Base-by-base conservation (phyloP, 768 basidiomycete species). In the Amanita fuliginea region DNA sequence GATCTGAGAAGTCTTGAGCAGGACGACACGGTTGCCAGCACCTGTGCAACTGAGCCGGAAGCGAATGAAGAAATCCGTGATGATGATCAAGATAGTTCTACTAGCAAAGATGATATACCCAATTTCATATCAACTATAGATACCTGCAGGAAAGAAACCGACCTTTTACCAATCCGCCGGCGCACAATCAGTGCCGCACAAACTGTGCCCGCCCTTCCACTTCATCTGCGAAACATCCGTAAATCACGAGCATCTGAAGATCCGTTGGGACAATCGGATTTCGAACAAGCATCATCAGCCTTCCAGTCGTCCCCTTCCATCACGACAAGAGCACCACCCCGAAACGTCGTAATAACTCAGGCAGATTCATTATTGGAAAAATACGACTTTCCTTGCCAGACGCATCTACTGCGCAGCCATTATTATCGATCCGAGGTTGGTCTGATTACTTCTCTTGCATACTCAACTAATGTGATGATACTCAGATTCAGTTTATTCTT, bases 361-460 rank as follows among this genome's bases (percentile, higher is more conserved):
- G 72, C 73, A 21, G 85, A 86, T 56, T 49, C 66, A 10, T 65
- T 91, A 16, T 63, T 94, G 22, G 75, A 77, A 53, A 77, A 69
- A 55, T 93, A 92, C 56, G 84, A 85, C 59, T 51, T 67, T 16
- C 65, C 73, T 30, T 75, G 82, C 6, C 90, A 92, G 61, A 66
- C 73, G 10, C 78, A 84, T 54, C 74, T 95, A 26, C 68, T 96
- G 11, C 74, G 89, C 46, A 81, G 83, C 45, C 88, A 97, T 60
- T 95, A 89, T 64, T 92, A 83, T 66, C 79, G 87, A 33, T 86
- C 87, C 7, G 87, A 84, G 81, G 91, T 84, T 59, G 51, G 78
- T 67, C 33, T 44, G 26, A 13, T 21, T 16, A 14, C 47, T 47
- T 21, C 19, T 37, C 46, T 46, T n/a, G n/a, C n/a, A 46, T 48